Evolutionary conservation across 768 basidiomycete species (phyloP).

Genomic region (Pleurotus citrinopileatus): DNA sequence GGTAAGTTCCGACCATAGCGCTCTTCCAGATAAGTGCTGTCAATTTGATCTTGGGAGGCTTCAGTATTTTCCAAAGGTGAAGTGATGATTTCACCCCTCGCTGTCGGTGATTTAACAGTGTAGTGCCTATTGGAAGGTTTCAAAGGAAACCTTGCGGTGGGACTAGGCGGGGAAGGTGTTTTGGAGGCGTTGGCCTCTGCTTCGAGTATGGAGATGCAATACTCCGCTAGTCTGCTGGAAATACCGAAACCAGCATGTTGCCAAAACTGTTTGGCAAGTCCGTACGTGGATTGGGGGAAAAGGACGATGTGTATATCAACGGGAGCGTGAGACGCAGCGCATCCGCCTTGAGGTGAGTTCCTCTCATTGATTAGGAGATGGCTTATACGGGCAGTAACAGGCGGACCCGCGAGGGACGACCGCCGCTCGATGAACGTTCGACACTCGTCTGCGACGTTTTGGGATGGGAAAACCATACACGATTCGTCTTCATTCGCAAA

Average conservation of each 20-base stretch:
- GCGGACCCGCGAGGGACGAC: slow-evolving; percentile 31
- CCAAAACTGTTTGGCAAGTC: slow-evolving; percentile 71
- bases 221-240: slow-evolving; percentile 65
- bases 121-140: slow-evolving; percentile 38
- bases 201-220: slow-evolving; percentile 55
- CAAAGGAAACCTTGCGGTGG: slow-evolving; percentile 18
- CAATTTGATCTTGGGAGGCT: slow-evolving; percentile 35
- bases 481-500: slow-evolving; percentile 56
- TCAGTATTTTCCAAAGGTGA: neutral
- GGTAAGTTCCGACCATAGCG: slow-evolving; percentile 80
- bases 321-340: slow-evolving; percentile 28
- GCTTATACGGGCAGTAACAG: slow-evolving; percentile 40
- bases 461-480: slow-evolving; percentile 63
- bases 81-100: neutral
- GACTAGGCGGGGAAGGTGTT: slow-evolving; percentile 11
- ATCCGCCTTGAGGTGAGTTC: slow-evolving; percentile 5
- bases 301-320: slow-evolving; percentile 56
- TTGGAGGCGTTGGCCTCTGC: slow-evolving; percentile 20
- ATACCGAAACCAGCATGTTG: slow-evolving; percentile 76
- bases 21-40: slow-evolving; percentile 66
- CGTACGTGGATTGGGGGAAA: slow-evolving; percentile 45
- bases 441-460: slow-evolving; percentile 53
- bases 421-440: slow-evolving; percentile 45
- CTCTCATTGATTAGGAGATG: slow-evolving; percentile 49
- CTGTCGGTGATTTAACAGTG: slow-evolving; percentile 21